Evolutionary conservation across 2,329 filamentous ascomycete species (phyloP).

Genomic region (Phialophora macrospora): DNA sequence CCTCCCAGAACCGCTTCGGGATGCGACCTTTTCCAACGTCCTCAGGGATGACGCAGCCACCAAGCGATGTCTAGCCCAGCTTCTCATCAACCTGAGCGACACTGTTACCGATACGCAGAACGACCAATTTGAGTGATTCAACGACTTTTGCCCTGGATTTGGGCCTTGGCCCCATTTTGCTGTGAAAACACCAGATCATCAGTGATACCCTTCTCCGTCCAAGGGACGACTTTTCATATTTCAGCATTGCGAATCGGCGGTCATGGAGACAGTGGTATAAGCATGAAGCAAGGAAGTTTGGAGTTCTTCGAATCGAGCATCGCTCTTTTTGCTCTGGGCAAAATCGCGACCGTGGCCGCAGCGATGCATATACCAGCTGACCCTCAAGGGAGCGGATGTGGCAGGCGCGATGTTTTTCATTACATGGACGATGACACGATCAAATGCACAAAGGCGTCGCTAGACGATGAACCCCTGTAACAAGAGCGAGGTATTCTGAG

Average conservation of each 20-base stretch:
- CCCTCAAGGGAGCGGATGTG: slow-evolving; percentile 3
- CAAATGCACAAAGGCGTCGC: slow-evolving; percentile 20
- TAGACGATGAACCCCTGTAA: slow-evolving; percentile 18
- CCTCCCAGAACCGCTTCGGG: slow-evolving; percentile 95
- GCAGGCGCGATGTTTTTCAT: slow-evolving; percentile 19
- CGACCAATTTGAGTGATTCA: slow-evolving; percentile 38
- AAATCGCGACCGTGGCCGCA: slow-evolving; percentile 12
- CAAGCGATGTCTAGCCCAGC: slow-evolving; percentile 94
- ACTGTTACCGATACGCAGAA: slow-evolving; percentile 66
- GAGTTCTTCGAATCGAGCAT: slow-evolving; percentile 29
- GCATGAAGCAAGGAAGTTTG: slow-evolving; percentile 28
- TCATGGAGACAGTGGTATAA: slow-evolving; percentile 28
- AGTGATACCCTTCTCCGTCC: slow-evolving; percentile 30
- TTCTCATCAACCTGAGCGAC: slow-evolving; percentile 94
- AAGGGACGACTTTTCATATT: slow-evolving; percentile 28
- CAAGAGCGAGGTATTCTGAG: slow-evolving; percentile 15
- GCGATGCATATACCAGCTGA: slow-evolving; percentile 31
- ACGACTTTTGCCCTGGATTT: slow-evolving; percentile 13
- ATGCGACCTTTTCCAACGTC: slow-evolving; percentile 95
- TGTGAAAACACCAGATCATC: slow-evolving; percentile 27
- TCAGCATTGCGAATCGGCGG: slow-evolving; percentile 34
- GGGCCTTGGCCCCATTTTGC: slow-evolving; percentile 24
- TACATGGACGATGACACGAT: slow-evolving; percentile 21
- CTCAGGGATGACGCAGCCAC: slow-evolving; percentile 96
- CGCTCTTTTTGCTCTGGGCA: slow-evolving; percentile 20